phyloP scores from a whole-genome alignment of 805 yeast genomes.

The Clavispora santaluciae region DNA sequence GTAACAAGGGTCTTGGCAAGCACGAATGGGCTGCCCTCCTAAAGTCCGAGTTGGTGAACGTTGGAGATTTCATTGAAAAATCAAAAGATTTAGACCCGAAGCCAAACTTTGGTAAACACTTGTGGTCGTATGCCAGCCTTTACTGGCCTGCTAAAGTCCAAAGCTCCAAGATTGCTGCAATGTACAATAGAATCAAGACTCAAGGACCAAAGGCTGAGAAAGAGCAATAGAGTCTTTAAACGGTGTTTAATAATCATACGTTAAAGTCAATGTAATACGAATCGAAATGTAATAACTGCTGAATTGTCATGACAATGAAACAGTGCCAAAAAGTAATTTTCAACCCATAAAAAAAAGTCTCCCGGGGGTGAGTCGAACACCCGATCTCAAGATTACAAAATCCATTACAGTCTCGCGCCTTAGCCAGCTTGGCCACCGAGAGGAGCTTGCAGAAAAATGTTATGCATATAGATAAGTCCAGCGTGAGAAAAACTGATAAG shows the following conservation, averaged over 20 bases:
- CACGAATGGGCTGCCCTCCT: slow-evolving; percentile 73
- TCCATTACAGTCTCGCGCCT: slow-evolving; percentile 42
- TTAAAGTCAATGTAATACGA: no score
- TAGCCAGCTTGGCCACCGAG: slow-evolving; percentile 43
- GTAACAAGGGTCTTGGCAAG: slow-evolving; percentile 67
- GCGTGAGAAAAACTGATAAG: no score
- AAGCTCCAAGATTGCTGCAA: slow-evolving; percentile 63
- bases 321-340: no score
- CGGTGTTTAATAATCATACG: neutral
- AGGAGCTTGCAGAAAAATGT: slow-evolving; percentile 10
- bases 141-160: slow-evolving; percentile 90
- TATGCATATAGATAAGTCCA: neutral
- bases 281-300: no score
- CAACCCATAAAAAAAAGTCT: slow-evolving; percentile 18
- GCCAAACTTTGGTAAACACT: slow-evolving; percentile 50
- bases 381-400: slow-evolving; percentile 40
- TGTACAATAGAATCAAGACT: slow-evolving; percentile 61
- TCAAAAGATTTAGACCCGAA: slow-evolving; percentile 21
- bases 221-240: neutral
- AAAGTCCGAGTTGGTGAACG: slow-evolving; percentile 59
- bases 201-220: slow-evolving; percentile 11
- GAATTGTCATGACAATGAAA: no score
- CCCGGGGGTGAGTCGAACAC: slow-evolving; percentile 45
- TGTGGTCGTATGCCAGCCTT: slow-evolving; percentile 79
- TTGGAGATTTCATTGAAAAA: slow-evolving; percentile 66